Percentiles rank a stretch among this genome's conserved stretches.
These are phyloP conservation scores for Entophlyctis helioformis DNA, from an alignment of 192 early-diverging fungal species.

Conservation along the genomic window DNA sequence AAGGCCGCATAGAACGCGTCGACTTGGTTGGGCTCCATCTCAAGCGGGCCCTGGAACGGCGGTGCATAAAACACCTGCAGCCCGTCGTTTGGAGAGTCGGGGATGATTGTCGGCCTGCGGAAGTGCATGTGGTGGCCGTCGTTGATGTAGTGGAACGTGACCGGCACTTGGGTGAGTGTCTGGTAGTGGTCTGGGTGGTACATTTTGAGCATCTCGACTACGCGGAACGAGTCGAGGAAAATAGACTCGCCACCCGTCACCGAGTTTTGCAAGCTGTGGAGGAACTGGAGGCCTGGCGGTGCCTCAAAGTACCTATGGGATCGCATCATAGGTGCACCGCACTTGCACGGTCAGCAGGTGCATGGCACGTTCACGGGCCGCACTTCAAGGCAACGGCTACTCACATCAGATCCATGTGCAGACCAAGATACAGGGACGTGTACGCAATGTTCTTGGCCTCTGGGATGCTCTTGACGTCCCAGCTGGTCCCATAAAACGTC, in stretches of 20 bases:
- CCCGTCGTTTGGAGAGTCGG: constrained; percentile 26
- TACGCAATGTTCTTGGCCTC: constrained; percentile 79
- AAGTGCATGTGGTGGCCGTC: constrained; percentile 63
- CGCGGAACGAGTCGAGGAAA: constrained; percentile 63
- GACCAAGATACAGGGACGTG: constrained; percentile 61
- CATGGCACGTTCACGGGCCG: too few species aligned
- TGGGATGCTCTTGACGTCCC: constrained; percentile 65
- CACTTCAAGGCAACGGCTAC: too few species aligned
- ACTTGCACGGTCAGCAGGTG: too few species aligned
- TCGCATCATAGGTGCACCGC: too few species aligned
- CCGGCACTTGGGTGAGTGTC: constrained; percentile 39
- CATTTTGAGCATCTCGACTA: constrained; percentile 46
- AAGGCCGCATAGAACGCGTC: constrained; percentile 55
- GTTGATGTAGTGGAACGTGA: constrained; percentile 74
- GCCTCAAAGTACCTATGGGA: constrained; percentile 59
- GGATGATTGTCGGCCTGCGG: constrained; percentile 52
- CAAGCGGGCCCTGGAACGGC: constrained; percentile 71
- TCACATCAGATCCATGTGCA: constrained; percentile 86
- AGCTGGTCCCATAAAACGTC: constrained; percentile 66
- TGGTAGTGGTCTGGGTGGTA: constrained; percentile 47
- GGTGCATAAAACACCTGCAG: constrained; percentile 61
- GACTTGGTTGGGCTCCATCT: constrained; percentile 25
- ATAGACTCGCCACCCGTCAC: constrained; percentile 63
- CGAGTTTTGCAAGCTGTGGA: constrained; percentile 66
- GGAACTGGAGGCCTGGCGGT: constrained; percentile 68